Conservation (phyloP, 2,329 filamentous ascomycete genomes). For the Corynespora cassiicola region DNA sequence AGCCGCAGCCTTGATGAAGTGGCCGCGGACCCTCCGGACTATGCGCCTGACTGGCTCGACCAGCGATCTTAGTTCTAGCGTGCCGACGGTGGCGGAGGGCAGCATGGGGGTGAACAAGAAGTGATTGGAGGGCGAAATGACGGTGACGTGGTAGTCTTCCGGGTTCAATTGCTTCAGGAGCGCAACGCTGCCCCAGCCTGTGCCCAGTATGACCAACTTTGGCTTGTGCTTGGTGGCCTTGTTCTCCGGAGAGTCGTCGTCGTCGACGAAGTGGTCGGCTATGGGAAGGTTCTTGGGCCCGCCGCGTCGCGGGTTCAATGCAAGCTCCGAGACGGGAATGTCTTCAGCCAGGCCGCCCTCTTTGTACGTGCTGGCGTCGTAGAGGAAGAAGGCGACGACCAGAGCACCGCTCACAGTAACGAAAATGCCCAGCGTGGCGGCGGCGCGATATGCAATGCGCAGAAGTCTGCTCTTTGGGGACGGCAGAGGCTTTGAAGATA, state of each 20-base stretch:
- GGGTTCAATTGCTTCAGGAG: slow-evolving; percentile 88
- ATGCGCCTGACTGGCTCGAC: slow-evolving; percentile 93
- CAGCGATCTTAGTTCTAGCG: slow-evolving; percentile 85
- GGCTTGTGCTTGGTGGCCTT: slow-evolving; percentile 83
- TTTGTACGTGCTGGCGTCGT: slow-evolving; percentile 90
- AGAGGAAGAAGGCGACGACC: slow-evolving; percentile 86
- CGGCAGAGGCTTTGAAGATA: slow-evolving; percentile 40
- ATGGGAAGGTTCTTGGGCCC: slow-evolving; percentile 97
- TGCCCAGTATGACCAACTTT: slow-evolving; percentile 87
- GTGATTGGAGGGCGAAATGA: slow-evolving; percentile 93
- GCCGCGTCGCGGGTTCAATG: slow-evolving; percentile 79
- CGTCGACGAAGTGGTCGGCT: slow-evolving; percentile 84
- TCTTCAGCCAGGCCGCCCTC: slow-evolving; percentile 72
- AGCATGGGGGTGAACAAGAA: slow-evolving; percentile 99
- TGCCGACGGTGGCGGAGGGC: slow-evolving; percentile 95
- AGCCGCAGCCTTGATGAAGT: slow-evolving; percentile 87
- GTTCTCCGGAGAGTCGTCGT: slow-evolving; percentile 79
- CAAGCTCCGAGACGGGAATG: slow-evolving; percentile 82
- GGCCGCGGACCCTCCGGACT: slow-evolving; percentile 76
- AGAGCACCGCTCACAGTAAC: slow-evolving; percentile 72
- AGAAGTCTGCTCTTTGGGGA: slow-evolving; percentile 43
- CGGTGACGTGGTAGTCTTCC: slow-evolving; percentile 93
- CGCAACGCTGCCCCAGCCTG: slow-evolving; percentile 94
- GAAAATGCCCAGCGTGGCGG: slow-evolving; percentile 77
- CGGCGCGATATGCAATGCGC: slow-evolving; percentile 70